A percentile compares a stretch with the other conserved stretches of the same genome.
These are phyloP conservation scores for Eimeria acervulina DNA, from an alignment of 169 alveolate species.

Conservation along the genomic window DNA sequence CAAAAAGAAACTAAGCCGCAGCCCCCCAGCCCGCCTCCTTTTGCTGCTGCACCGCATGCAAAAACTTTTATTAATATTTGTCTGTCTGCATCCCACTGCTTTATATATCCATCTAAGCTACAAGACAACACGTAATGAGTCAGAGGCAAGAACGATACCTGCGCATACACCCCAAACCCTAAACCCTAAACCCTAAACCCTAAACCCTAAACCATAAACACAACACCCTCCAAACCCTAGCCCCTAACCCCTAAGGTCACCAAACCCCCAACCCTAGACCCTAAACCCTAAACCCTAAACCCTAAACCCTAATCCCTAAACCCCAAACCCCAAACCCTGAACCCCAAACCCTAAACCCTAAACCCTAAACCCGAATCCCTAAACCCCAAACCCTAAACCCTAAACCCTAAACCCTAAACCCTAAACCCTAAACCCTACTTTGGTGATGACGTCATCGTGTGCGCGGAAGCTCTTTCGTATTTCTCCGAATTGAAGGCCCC, in stretches of 20 bases:
- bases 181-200: background rate
- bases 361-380: background rate
- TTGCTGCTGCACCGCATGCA: constrained; percentile 42
- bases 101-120: constrained; percentile 91
- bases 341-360: no score
- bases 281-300: no score
- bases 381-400: background rate
- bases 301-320: no score
- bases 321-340: no score
- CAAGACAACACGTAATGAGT: constrained; percentile 90
- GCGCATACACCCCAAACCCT: background rate
- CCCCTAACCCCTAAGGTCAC: background rate
- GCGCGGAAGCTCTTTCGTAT: background rate
- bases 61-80: background rate
- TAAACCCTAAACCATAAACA: no score
- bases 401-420: no score
- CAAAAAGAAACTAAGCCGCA: background rate
- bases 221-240: no score
- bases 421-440: no score
- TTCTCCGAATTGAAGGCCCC: background rate
- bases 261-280: background rate
- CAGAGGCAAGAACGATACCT: constrained; percentile 61
- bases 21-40: constrained; percentile 15
- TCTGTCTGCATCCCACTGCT: constrained; percentile 93
- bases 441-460: background rate